Base-by-base conservation (phyloP, 805 yeast genomes). In the Schwanniomyces polymorphus region DNA sequence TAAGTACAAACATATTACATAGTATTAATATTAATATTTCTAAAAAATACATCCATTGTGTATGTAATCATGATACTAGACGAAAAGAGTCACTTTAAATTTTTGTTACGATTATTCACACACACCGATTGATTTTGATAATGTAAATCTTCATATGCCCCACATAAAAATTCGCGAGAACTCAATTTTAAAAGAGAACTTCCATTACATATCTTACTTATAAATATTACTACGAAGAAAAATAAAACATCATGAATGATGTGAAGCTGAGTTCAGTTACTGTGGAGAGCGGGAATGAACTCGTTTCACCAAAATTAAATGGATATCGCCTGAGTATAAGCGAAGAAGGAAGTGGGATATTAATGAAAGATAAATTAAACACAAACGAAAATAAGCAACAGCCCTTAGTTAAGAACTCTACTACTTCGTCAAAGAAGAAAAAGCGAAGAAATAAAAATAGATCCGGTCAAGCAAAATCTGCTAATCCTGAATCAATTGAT, bases 361-460 rank as follows among this genome's bases (percentile, higher is more conserved):
- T 14, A 12, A 29, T 16, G 14, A 29, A 9, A 6, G 35, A 14
- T 31, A 17, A 14, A 16, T 7, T 14, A 31, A 7, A 31, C 21
- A 14, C 35, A 16, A 18, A 2, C 2, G 35, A 31, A 14, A 16
- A 16, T 31, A 31, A 31, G 21, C 21, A 5, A 8, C 35, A 31
- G 7, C 4, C 35, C 5, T 7, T 18, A 16, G 11, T 10, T 14
- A 31, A 31, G n/a, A 16, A 14, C 17, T 8, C 7, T 11, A 7
- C 18, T 14, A 11, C 9, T 14, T 10, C 8, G 9, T 14, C 40
- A 16, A 49, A 46, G 45, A 49, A 46, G 25, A 43, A 49, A 31
- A 50, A 43, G 43, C 31, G 27, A 26, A 45, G 37, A 29, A 43
- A 21, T 17, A 50, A 46, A 35, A 49, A 46, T 28, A 46, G 42